Base-by-base conservation (phyloP, 768 basidiomycete species). In the Xerocomellus dryophilus region DNA sequence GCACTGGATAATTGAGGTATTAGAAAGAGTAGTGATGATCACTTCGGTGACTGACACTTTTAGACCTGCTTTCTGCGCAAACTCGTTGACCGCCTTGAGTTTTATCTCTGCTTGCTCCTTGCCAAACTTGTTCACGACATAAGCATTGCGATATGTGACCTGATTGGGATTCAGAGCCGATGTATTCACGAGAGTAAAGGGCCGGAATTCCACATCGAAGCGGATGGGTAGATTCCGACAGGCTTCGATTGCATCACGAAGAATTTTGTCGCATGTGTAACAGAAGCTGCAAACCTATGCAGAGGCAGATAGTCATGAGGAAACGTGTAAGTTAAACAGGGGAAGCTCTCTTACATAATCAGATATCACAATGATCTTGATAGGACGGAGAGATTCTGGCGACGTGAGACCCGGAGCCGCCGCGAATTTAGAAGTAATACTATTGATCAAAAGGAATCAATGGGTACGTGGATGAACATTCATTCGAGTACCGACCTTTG, bases 201-300 rank as follows among this genome's bases (percentile, higher is more conserved):
- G 71, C 18, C 71, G 60, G 38, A 62, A 68, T 43, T 71, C 70
- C 39, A 71, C 60, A 17, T 73, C 66, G 20, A 71, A 71, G 31
- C 42, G 53, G 45, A 71, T 14, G 18, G 70, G 68, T 7, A 75
- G 61, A 52, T 64, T 57, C 7, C 47, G 46, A 40, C 71, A 70
- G 18, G 65, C 65, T 40, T 66, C 61, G 39, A 76, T 67, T 17
- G 74, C 74, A 31, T 64, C 62, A 21, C 54, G 59, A 25, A 76
- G 53, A 29, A 68, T 54, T 47, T 70, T 73, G 48, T 69, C 65
- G 38, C 70, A 67, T 38, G 75, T 56, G 57, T 73, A 76, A 57
- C 74, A 76, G 61, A 73, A 74, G 25, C 48, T 54, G 31, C 73
- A 74, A 43, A 68, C 49, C 71, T 71, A 55, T 5, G 2, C 0